phyloP scores from a whole-genome alignment of 2,329 filamentous ascomycete species.

The Delphinella strobiligena region DNA sequence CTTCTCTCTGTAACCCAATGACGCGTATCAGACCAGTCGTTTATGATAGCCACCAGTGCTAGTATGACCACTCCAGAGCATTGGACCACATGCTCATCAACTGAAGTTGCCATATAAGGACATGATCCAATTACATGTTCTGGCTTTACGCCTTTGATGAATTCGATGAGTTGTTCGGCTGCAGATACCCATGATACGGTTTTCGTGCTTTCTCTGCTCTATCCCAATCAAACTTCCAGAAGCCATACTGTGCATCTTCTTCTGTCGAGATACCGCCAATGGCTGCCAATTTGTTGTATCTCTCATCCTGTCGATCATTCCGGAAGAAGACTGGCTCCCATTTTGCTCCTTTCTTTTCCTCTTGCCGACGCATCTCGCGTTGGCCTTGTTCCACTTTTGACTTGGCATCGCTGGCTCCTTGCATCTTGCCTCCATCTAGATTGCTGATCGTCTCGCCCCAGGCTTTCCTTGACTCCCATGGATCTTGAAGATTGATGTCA shows the following conservation, averaged over 20 bases:
- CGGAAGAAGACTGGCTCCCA: constrained; percentile 32
- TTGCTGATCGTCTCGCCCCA: constrained; percentile 30
- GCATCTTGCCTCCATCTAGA: constrained; percentile 30
- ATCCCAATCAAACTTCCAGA: constrained; percentile 51
- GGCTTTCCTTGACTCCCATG: constrained; percentile 33
- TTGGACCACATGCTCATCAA: no score
- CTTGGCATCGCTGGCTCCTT: constrained; percentile 20
- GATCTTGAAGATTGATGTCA: constrained; percentile 24
- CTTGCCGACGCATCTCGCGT: constrained; percentile 28
- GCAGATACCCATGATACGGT: not conserved
- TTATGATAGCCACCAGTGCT: no score
- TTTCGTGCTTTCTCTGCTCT: not conserved
- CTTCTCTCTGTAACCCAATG: no score
- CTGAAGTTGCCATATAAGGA: no score
- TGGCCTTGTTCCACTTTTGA: constrained; percentile 17
- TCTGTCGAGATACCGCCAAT: constrained; percentile 34
- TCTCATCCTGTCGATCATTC: constrained; percentile 15
- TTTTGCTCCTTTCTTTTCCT: constrained; percentile 21
- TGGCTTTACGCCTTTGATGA: no score
- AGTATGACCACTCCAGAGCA: no score
- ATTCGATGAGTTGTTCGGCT: not conserved
- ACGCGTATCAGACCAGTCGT: no score
- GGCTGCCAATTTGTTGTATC: constrained; percentile 18
- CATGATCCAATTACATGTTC: no score
- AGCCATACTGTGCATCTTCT: constrained; percentile 50